Percentiles rank a stretch among this genome's conserved stretches.
These are phyloP conservation scores for Verticillium albo-atrum DNA, from an alignment of 2,329 filamentous ascomycete species.

Conservation along the genomic window DNA sequence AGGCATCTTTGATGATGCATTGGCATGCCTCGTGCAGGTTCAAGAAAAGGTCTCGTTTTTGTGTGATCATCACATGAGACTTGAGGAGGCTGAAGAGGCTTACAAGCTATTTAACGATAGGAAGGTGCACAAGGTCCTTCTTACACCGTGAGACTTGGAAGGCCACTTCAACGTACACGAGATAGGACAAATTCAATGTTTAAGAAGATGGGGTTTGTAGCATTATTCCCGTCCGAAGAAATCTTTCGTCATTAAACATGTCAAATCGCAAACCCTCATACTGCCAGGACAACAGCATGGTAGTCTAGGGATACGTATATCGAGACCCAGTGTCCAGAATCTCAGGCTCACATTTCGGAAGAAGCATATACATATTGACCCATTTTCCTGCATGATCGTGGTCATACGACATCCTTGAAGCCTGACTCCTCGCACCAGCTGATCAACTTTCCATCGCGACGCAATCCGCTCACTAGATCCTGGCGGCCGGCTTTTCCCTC, in stretches of 20 bases:
- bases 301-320: too few relatives aligned
- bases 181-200: too few relatives aligned
- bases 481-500: not conserved
- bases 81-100: not conserved
- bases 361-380: too few relatives aligned
- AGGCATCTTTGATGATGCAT: not conserved
- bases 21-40: not conserved
- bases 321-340: too few relatives aligned
- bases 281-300: too few relatives aligned
- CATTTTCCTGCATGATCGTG: too few relatives aligned
- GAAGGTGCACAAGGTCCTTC: slow-evolving; percentile 1
- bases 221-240: too few relatives aligned
- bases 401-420: not conserved
- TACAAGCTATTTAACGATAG: not conserved
- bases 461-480: not conserved
- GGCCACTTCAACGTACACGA: too few relatives aligned
- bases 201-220: too few relatives aligned
- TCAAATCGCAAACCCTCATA: too few relatives aligned
- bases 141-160: not conserved
- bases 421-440: not conserved
- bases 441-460: not conserved
- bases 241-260: too few relatives aligned
- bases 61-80: not conserved
- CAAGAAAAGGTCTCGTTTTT: not conserved
- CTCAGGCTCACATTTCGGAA: too few relatives aligned